A percentile compares a stretch with the other conserved stretches of the same genome.
Evolutionary conservation across 2,329 filamentous ascomycete genomes (phyloP).

Genomic region (Akanthomyces muscarius): DNA sequence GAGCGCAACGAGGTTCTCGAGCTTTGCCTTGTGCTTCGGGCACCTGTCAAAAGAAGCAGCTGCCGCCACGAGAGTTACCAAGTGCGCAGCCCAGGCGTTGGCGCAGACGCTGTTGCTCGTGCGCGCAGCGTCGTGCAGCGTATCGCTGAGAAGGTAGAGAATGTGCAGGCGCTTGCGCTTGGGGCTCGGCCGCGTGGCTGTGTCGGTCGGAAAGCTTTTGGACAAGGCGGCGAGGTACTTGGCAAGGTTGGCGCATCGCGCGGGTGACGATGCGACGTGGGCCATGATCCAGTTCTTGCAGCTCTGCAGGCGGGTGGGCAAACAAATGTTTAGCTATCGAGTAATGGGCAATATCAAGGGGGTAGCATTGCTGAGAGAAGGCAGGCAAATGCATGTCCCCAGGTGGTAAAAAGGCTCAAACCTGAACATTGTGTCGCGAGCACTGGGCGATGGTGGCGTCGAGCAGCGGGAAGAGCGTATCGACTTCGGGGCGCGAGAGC

Average conservation of each 20-base stretch:
- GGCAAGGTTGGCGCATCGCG: conserved; percentile 63
- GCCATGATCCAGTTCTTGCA: conserved; percentile 82
- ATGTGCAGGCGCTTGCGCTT: conserved; percentile 70
- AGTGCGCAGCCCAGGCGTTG: conserved; percentile 51
- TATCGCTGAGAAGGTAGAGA: conserved; percentile 74
- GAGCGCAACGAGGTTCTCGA: conserved; percentile 60
- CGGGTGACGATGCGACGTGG: conserved; percentile 64
- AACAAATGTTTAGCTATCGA: conserved; percentile 17
- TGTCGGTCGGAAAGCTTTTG: conserved; percentile 35
- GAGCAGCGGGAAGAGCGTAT: conserved; percentile 63
- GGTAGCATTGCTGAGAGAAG: neutral
- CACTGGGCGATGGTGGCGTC: conserved; percentile 64
- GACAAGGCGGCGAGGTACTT: conserved; percentile 72
- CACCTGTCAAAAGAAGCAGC: conserved; percentile 55
- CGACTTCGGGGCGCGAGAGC: conserved; percentile 64
- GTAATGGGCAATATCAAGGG: neutral
- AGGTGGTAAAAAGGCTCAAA: conserved; percentile 52
- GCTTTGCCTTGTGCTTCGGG: conserved; percentile 62
- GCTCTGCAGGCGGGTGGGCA: conserved; percentile 53
- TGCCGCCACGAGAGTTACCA: conserved; percentile 59
- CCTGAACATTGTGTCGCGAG: conserved; percentile 80
- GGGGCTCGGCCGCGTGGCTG: conserved; percentile 44
- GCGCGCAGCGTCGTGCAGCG: conserved; percentile 64
- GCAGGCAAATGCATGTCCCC: neutral
- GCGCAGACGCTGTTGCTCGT: conserved; percentile 50